Evolutionary conservation across 306 rosid genomes (phyloP).

Genomic region (Dicorynia guianensis): DNA sequence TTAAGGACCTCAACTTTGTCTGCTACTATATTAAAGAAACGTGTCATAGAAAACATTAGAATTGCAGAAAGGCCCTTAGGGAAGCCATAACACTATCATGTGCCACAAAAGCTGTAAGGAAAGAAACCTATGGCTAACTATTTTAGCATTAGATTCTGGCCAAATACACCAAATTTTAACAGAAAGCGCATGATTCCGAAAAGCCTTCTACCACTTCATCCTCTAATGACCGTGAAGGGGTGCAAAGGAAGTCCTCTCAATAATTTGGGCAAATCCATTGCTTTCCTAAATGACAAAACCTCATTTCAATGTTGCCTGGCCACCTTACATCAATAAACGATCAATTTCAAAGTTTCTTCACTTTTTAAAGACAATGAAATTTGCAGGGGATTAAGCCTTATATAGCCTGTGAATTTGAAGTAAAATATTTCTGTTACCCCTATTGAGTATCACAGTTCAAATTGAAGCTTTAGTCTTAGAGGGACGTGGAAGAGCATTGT

Average conservation of each 20-base stretch:
- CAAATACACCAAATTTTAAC: not conserved
- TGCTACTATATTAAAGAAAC: not conserved
- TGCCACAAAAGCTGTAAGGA: not conserved
- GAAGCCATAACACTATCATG: not conserved
- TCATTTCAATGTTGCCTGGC: not conserved
- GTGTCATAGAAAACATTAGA: not conserved
- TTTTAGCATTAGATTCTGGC: not conserved
- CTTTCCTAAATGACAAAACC: not conserved
- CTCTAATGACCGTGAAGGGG: not conserved
- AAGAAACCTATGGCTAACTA: not conserved
- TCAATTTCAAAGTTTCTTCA: not conserved
- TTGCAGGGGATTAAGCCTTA: not conserved
- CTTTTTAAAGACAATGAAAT: not conserved
- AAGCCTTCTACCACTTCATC: not conserved
- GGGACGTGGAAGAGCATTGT: not conserved
- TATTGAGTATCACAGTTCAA: conserved; percentile 17
- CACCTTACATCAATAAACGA: not conserved
- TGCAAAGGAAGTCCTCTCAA: not conserved
- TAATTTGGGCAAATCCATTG: not conserved
- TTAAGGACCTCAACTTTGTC: too few relatives aligned
- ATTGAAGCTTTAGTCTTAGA: not conserved
- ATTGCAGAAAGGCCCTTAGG: not conserved
- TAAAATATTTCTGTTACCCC: not conserved
- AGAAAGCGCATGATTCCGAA: not conserved
- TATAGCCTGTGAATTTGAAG: not conserved